Evolutionary conservation across 176 grass and related monocot species (phyloP).

Genomic region (Phragmites australis): DNA sequence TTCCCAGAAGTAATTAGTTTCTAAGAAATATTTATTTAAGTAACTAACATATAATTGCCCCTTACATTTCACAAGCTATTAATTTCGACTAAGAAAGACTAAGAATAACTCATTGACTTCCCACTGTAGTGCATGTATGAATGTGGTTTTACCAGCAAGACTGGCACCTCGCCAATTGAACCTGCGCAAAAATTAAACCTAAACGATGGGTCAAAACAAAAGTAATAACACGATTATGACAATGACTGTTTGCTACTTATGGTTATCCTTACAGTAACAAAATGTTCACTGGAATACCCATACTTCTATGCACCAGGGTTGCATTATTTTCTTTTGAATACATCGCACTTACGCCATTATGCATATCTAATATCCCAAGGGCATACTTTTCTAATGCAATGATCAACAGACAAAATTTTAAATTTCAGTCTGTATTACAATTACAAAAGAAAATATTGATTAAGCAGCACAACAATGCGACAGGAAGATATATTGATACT

Average conservation of each 20-base stretch:
- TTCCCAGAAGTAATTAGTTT: constrained; percentile 16
- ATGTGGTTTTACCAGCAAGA: constrained; percentile 86
- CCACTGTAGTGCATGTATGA: constrained; percentile 93
- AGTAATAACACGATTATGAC: constrained; percentile 27
- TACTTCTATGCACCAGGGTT: constrained; percentile 11
- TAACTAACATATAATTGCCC: not conserved
- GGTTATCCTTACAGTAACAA: too few species aligned
- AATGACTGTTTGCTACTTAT: not conserved
- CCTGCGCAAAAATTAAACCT: constrained; percentile 59
- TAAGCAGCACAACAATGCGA: too few species aligned
- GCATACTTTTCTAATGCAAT: constrained; percentile 9
- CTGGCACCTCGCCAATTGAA: constrained; percentile 79
- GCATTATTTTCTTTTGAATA: constrained; percentile 32
- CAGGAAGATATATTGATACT: too few species aligned
- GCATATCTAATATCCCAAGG: constrained; percentile 13
- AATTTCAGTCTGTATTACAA: constrained; percentile 20
- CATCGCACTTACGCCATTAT: not conserved
- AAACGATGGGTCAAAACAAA: constrained; percentile 15
- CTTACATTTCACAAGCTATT: not conserved
- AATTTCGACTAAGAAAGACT: constrained; percentile 3
- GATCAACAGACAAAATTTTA: not conserved
- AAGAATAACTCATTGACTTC: constrained; percentile 66
- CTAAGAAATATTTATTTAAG: constrained; percentile 23
- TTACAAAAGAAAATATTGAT: too few species aligned
- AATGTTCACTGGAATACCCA: not conserved